These are phyloP conservation scores for Venturia nashicola DNA, from an alignment of 2,329 filamentous ascomycete species.

Conservation along the genomic window DNA sequence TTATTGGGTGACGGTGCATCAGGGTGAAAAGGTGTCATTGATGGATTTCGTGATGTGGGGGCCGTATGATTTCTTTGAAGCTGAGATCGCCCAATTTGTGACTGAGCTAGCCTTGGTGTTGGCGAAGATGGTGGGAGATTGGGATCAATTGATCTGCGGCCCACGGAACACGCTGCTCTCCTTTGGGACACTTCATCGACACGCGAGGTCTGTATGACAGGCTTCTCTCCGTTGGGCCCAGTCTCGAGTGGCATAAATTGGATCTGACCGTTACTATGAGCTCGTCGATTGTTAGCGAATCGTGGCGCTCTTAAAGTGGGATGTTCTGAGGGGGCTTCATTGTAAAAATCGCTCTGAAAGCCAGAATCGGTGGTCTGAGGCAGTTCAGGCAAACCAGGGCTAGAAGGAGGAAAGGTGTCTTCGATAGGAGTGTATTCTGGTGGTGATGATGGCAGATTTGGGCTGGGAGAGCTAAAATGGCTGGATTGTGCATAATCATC, in stretches of 20 bases:
- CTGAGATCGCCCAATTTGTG: background rate
- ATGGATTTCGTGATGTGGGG: background rate
- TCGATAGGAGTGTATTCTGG: constrained; percentile 53
- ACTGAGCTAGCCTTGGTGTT: background rate
- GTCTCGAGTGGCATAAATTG: background rate
- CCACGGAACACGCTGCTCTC: background rate
- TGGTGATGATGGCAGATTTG: constrained; percentile 81
- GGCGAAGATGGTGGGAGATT: background rate
- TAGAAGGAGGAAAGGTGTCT: constrained; percentile 57
- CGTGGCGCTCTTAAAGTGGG: constrained; percentile 15
- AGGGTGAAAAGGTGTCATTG: background rate
- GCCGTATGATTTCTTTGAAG: background rate
- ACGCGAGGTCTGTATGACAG: background rate
- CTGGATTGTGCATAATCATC: constrained; percentile 37
- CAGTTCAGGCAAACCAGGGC: constrained; percentile 54
- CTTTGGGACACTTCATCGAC: background rate
- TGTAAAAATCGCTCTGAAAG: constrained; percentile 57
- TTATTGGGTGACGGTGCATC: constrained; percentile 1
- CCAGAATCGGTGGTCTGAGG: constrained; percentile 54
- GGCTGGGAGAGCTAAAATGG: constrained; percentile 7
- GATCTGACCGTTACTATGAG: background rate
- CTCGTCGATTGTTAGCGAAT: constrained; percentile 7
- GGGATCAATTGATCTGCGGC: background rate
- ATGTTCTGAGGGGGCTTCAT: background rate
- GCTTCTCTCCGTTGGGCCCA: background rate